Base-by-base conservation (phyloP, 331 rosid genomes). In the Telfairia occidentalis region DNA sequence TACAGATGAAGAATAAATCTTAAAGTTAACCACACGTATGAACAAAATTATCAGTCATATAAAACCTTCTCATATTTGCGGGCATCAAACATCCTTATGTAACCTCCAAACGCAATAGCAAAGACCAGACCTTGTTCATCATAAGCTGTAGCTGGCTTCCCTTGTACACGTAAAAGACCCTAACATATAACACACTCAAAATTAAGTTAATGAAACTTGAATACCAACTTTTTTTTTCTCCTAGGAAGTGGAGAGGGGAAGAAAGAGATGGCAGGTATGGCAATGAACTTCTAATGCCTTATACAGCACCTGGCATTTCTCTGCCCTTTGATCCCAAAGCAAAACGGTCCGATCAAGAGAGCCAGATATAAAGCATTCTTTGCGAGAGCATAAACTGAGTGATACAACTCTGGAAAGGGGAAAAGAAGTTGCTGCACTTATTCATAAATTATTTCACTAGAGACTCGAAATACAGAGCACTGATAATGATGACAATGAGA, bases 241-340 rank as follows among this genome's bases (percentile, higher is more conserved):
- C 28, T 24, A 5, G 26, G 55, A 28, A 38, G 26, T 13, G 52
- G 49, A 65, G 15, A 67, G 12, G 54, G 7, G 34, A 10, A 19
- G 49, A 57, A 13, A 15, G 38, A 69, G 42, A 28, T 46, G 75
- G 8, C 18, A 45, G n/a, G 73, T 21, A 10, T 7, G 32, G 46
- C 8, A 43, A 21, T 45, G 35, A 76, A 55, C n/a, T 66, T 35
- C 26, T 46, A 43, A 59, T 71, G 67, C 65, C 71, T 46, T 78
- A 74, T 67, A 59, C 55, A 74, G 78, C 71, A 94, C 98, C 97
- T 89, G 98, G 76, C 96, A 91, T 79, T 94, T 94, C 75, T 94
- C 96, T 1, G 89, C 92, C 74, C 96, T 87, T 81, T 94, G 98
- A 82, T 94, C 98, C 98, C 98, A 91, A 38, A 94, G 90, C 80